phyloP scores from a whole-genome alignment of 202 grass and related monocot genomes.

The Alloteropsis angusta region DNA sequence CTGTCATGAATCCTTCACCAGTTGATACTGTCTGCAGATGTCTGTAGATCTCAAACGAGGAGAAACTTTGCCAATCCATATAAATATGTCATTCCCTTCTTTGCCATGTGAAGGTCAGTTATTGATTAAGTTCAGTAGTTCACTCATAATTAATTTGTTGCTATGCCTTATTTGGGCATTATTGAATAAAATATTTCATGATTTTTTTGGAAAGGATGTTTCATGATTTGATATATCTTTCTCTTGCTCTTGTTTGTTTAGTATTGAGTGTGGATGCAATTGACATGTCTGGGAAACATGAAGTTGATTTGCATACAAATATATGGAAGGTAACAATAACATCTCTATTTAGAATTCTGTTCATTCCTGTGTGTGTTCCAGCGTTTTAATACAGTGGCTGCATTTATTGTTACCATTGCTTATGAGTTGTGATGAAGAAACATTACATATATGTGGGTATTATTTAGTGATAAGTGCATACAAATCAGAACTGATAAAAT shows the following conservation, averaged over 20 bases:
- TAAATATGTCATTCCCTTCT: constrained; percentile 94
- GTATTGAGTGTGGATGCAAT: constrained; percentile 81
- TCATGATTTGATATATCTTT: not conserved
- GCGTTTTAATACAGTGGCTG: not conserved
- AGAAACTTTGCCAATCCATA: constrained; percentile 87
- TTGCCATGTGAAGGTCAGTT: constrained; percentile 88
- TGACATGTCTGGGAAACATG: constrained; percentile 91
- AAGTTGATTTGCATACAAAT: constrained; percentile 87
- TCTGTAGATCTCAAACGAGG: constrained; percentile 92
- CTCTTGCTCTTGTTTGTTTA: constrained; percentile 21
- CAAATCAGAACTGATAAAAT: not conserved
- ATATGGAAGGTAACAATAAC: constrained; percentile 93
- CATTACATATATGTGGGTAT: not conserved
- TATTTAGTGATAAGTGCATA: not conserved
- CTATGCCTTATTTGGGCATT: not conserved
- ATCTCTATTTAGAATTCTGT: constrained; percentile 9
- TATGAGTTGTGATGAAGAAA: not conserved
- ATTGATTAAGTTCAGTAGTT: constrained; percentile 7
- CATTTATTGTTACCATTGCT: not conserved
- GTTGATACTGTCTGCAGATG: constrained; percentile 54
- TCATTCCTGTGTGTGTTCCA: not conserved
- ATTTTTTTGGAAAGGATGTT: too few species aligned
- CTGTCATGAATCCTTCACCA: not conserved
- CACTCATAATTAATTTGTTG: not conserved
- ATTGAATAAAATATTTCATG: not conserved